These are phyloP conservation scores for Penicillium sp. DNA, from an alignment of 2,329 filamentous ascomycete genomes.

Conservation along the genomic window DNA sequence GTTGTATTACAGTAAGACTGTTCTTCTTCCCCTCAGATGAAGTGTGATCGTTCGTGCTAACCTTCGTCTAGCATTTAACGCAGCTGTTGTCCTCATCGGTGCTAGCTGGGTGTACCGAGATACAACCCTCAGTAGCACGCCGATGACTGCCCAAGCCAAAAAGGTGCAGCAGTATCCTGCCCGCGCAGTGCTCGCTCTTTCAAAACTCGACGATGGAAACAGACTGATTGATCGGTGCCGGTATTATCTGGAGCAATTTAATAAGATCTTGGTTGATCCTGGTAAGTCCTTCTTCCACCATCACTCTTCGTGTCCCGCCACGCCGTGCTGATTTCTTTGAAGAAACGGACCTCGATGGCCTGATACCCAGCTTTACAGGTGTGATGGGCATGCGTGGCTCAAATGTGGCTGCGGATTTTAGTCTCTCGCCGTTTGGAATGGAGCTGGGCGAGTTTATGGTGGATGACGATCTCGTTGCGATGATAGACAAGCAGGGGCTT, in stretches of 20 bases:
- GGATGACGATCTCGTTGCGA: slow-evolving; percentile 33
- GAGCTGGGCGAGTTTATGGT: slow-evolving; percentile 44
- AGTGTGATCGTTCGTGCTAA: not conserved
- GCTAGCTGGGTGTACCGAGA: slow-evolving; percentile 25
- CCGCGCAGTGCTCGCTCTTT: slow-evolving; percentile 27
- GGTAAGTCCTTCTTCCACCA: slow-evolving; percentile 1
- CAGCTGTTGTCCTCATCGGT: slow-evolving; percentile 38
- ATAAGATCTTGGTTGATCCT: slow-evolving; percentile 7
- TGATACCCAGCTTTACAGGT: not conserved
- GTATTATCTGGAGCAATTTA: slow-evolving; percentile 30
- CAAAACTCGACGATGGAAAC: slow-evolving; percentile 32
- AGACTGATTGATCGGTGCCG: slow-evolving; percentile 34
- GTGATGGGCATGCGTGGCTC: not conserved
- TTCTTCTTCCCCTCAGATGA: not conserved
- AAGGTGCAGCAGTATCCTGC: slow-evolving; percentile 18
- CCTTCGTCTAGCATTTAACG: slow-evolving; percentile 31
- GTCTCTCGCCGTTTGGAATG: slow-evolving; percentile 33
- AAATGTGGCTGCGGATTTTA: slow-evolving; percentile 4
- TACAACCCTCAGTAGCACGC: slow-evolving; percentile 6
- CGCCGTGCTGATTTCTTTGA: not conserved
- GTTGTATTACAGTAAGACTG: slow-evolving; percentile 36
- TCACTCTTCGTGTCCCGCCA: no score
- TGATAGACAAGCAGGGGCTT: slow-evolving; percentile 10
- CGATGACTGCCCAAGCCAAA: slow-evolving; percentile 10
- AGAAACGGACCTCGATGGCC: not conserved